Conservation (phyloP, 495 filamentous ascomycete genomes). For the Penicillium parvum region DNA sequence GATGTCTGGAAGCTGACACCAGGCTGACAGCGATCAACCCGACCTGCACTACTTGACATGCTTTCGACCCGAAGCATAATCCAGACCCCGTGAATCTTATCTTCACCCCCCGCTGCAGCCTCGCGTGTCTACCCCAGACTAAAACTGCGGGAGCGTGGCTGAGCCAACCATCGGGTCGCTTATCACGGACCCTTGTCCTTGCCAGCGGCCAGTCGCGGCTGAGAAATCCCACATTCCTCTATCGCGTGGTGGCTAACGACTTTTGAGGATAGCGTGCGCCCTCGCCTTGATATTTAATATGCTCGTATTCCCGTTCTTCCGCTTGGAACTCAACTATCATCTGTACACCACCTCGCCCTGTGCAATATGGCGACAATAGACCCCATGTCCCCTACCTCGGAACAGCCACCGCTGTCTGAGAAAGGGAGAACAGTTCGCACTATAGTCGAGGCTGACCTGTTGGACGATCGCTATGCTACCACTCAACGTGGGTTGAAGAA, state of each 20-base stretch:
- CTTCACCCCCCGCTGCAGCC: not conserved
- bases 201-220: not conserved
- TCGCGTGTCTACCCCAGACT: slow-evolving; percentile 7
- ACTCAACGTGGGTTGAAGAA: slow-evolving; percentile 45
- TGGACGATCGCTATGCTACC: slow-evolving; percentile 37
- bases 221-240: not conserved
- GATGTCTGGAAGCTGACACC: no score
- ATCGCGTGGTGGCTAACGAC: not conserved
- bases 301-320: not conserved
- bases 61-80: no score
- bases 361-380: slow-evolving; percentile 7
- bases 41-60: no score
- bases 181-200: slow-evolving; percentile 2
- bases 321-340: not conserved
- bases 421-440: slow-evolving; percentile 18
- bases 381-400: not conserved
- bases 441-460: slow-evolving; percentile 33
- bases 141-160: not conserved
- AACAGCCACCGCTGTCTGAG: slow-evolving; percentile 11
- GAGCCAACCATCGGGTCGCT: not conserved
- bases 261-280: not conserved
- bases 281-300: not conserved
- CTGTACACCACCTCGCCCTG: not conserved
- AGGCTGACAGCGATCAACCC: no score
- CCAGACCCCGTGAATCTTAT: no score